Percentiles rank a stretch among this genome's conserved stretches.
Evolutionary conservation across 306 rosid genomes (phyloP).

Genomic region (Trifolium pratense): DNA sequence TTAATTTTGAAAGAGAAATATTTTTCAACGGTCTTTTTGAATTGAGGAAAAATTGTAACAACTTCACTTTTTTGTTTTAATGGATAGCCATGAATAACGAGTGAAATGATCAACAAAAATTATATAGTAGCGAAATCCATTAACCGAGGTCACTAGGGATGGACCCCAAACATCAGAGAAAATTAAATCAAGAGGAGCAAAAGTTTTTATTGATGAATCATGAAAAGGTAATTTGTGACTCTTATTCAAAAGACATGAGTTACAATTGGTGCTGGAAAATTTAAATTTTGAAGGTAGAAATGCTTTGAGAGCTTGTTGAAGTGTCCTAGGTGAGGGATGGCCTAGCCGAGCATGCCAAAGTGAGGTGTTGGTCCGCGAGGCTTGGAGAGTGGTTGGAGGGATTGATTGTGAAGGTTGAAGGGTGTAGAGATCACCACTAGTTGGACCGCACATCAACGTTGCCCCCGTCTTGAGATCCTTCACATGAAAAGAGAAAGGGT

Average conservation of each 20-base stretch:
- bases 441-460: not conserved
- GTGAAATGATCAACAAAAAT: no score
- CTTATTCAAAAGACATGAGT: not conserved
- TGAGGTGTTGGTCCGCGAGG: no score
- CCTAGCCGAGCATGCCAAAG: no score
- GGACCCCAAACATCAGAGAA: not conserved
- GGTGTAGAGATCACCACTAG: conserved; percentile 3
- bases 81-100: no score
- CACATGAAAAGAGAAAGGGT: not conserved
- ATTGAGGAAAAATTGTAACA: not conserved
- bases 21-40: not conserved
- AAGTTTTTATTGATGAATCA: not conserved
- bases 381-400: not conserved
- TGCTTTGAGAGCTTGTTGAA: not conserved
- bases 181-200: not conserved
- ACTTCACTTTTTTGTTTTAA: not conserved
- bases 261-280: not conserved
- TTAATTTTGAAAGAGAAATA: not conserved
- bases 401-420: not conserved
- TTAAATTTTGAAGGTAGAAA: not conserved
- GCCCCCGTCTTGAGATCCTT: not conserved
- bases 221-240: not conserved
- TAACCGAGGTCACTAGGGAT: not conserved
- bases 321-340: not conserved
- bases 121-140: not conserved